phyloP scores from a whole-genome alignment of 1,284 basidiomycete species.

The Malassezia sp. region DNA sequence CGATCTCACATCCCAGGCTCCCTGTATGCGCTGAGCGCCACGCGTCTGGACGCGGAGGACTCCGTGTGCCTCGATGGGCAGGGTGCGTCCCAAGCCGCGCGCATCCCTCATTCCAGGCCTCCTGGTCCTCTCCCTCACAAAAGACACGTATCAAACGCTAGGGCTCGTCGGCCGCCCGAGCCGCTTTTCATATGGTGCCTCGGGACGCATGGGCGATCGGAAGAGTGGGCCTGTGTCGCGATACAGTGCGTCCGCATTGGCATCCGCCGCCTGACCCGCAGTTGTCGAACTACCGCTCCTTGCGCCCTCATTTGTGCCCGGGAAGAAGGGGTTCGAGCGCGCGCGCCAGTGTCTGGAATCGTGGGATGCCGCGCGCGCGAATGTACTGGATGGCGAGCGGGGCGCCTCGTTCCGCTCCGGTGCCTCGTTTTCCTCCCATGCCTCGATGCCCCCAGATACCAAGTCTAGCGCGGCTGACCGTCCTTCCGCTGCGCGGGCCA shows the following conservation, averaged over 20 bases:
- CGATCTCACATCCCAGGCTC: slow-evolving; percentile 13
- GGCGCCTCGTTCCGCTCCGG: too few relatives aligned
- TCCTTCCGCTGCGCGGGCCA: neutral
- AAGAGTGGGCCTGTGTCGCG: slow-evolving; percentile 28
- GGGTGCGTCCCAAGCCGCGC: slow-evolving; percentile 1
- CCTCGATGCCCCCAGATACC: too few relatives aligned
- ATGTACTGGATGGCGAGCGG: too few relatives aligned
- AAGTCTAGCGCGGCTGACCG: too few relatives aligned
- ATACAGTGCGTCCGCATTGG: slow-evolving; percentile 13
- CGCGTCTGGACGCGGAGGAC: slow-evolving; percentile 24
- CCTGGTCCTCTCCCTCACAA: slow-evolving; percentile 35
- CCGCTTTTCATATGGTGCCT: slow-evolving; percentile 27
- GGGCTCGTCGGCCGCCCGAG: slow-evolving; percentile 36
- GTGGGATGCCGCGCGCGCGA: slow-evolving; percentile 28
- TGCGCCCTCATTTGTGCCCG: slow-evolving; percentile 34
- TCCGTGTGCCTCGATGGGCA: slow-evolving; percentile 36
- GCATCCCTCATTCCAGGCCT: too few relatives aligned
- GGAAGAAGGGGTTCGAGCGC: slow-evolving; percentile 36
- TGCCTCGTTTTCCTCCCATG: too few relatives aligned
- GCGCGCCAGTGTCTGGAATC: slow-evolving; percentile 21
- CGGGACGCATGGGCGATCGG: slow-evolving; percentile 37
- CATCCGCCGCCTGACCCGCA: neutral
- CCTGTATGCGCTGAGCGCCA: slow-evolving; percentile 28
- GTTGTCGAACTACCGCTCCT: slow-evolving; percentile 32
- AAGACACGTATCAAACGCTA: slow-evolving; percentile 42